A percentile compares a stretch with the other conserved stretches of the same genome.
Evolutionary conservation across 805 yeast genomes (phyloP).

Genomic region (Myxozyma geophila): DNA sequence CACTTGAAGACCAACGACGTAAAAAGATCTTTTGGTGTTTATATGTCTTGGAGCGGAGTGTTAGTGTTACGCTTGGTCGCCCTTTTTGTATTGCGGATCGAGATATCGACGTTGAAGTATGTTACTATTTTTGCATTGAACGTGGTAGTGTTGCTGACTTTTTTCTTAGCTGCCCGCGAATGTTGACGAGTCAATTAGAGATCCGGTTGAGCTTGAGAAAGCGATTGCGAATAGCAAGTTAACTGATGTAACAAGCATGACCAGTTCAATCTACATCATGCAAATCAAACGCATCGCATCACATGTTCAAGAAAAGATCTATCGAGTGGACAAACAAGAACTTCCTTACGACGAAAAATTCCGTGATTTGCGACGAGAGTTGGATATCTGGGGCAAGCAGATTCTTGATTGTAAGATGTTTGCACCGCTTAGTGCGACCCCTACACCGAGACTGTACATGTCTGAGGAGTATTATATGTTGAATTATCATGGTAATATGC

Average conservation of each 20-base stretch:
- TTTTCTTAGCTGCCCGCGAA: slow-evolving; percentile 30
- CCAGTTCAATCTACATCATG: slow-evolving; percentile 29
- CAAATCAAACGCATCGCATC: slow-evolving; percentile 31
- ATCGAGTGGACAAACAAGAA: slow-evolving; percentile 33
- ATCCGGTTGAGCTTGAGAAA: slow-evolving; percentile 23
- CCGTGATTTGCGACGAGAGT: slow-evolving; percentile 18
- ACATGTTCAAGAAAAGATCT: slow-evolving; percentile 31
- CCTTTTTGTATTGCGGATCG: slow-evolving; percentile 36
- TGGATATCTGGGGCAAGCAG: slow-evolving; percentile 29
- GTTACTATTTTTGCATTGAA: not conserved
- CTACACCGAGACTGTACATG: slow-evolving; percentile 28
- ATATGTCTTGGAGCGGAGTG: slow-evolving; percentile 32
- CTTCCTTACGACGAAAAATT: slow-evolving; percentile 31
- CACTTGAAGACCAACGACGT: slow-evolving; percentile 31
- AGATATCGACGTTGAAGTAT: slow-evolving; percentile 34
- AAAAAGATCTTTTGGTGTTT: slow-evolving; percentile 32
- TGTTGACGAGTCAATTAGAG: slow-evolving; percentile 32
- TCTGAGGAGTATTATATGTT: slow-evolving; percentile 34
- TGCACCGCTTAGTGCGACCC: slow-evolving; percentile 22
- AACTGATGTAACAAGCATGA: slow-evolving; percentile 25
- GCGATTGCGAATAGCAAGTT: slow-evolving; percentile 21
- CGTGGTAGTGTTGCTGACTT: not conserved
- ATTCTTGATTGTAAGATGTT: slow-evolving; percentile 22
- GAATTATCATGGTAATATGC: slow-evolving; percentile 31
- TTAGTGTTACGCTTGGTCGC: slow-evolving; percentile 31